Percentiles rank a stretch among this genome's conserved stretches.
Conservation (phyloP, 176 grass and related monocot species). For the Poa annua region DNA sequence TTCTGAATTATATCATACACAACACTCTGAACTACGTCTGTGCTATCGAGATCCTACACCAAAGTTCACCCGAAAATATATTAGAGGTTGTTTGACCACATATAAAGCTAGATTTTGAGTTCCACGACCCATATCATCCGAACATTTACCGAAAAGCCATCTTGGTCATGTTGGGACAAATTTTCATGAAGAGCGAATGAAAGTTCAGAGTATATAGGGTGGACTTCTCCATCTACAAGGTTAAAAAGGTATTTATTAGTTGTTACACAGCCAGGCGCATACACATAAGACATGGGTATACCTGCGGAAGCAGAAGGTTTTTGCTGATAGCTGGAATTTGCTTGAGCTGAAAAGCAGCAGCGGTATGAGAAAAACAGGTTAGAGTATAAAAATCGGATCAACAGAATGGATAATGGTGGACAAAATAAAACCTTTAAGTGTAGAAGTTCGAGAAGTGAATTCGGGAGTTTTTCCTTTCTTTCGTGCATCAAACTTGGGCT, state of each 20-base stretch:
- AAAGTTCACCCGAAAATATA: neutral
- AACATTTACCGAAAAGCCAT: constrained; percentile 20
- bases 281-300: neutral
- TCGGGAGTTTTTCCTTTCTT: constrained; percentile 24
- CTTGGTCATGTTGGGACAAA: constrained; percentile 39
- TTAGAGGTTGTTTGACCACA: neutral
- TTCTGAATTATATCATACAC: constrained; percentile 72
- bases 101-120: neutral
- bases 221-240: constrained; percentile 48
- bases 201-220: constrained; percentile 56
- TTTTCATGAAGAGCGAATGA: constrained; percentile 43
- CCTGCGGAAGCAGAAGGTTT: constrained; percentile 9
- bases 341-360: constrained; percentile 16
- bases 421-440: constrained; percentile 34
- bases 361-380: neutral
- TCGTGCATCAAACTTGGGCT: constrained; percentile 31
- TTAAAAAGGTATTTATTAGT: neutral
- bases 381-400: neutral
- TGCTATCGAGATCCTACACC: constrained; percentile 44
- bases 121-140: neutral
- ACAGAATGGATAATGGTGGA: neutral
- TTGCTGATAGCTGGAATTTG: constrained; percentile 21
- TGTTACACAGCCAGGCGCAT: neutral
- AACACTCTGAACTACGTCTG: constrained; percentile 50
- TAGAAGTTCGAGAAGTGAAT: constrained; percentile 17